These are phyloP conservation scores for Talaromyces ruber DNA, from an alignment of 495 filamentous ascomycete genomes.

Conservation along the genomic window DNA sequence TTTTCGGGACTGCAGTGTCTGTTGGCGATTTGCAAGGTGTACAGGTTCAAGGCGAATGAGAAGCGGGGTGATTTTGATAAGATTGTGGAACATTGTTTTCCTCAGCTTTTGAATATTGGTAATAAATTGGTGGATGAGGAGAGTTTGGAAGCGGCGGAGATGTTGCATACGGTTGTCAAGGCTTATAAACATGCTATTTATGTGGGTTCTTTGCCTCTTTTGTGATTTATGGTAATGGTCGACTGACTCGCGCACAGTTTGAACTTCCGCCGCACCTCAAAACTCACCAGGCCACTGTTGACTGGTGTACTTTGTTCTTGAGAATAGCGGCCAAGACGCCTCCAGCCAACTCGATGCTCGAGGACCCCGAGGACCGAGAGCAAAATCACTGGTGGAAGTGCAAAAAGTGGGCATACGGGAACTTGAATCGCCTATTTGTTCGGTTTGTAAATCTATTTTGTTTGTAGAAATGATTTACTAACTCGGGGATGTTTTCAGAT, in stretches of 20 bases:
- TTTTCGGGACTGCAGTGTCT: conserved; percentile 92
- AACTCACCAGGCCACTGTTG: conserved; percentile 73
- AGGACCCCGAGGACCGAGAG: conserved; percentile 81
- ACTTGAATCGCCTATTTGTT: conserved; percentile 91
- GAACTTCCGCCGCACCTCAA: conserved; percentile 73
- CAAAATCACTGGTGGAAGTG: conserved; percentile 98
- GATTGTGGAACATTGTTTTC: conserved; percentile 86
- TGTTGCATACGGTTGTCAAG: conserved; percentile 91
- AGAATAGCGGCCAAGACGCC: conserved; percentile 78
- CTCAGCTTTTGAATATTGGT: conserved; percentile 80
- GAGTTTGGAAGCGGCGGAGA: conserved; percentile 89
- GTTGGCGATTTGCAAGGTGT: conserved; percentile 85
- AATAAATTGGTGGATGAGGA: conserved; percentile 81
- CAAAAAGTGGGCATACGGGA: conserved; percentile 99
- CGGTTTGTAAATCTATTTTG: conserved; percentile 43
- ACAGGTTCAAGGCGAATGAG: conserved; percentile 82
- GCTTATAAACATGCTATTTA: conserved; percentile 96
- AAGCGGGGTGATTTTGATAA: conserved; percentile 83
- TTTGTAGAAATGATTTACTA: not conserved
- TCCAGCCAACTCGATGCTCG: conserved; percentile 67
- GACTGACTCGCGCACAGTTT: conserved; percentile 45
- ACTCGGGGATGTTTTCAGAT: conserved; percentile 43
- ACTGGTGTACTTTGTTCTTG: conserved; percentile 92
- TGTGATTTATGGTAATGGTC: conserved; percentile 3
- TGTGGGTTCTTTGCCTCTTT: conserved; percentile 46